Evolutionary conservation across 2,329 filamentous ascomycete species (phyloP).

Genomic region (Colletotrichum higginsianum): DNA sequence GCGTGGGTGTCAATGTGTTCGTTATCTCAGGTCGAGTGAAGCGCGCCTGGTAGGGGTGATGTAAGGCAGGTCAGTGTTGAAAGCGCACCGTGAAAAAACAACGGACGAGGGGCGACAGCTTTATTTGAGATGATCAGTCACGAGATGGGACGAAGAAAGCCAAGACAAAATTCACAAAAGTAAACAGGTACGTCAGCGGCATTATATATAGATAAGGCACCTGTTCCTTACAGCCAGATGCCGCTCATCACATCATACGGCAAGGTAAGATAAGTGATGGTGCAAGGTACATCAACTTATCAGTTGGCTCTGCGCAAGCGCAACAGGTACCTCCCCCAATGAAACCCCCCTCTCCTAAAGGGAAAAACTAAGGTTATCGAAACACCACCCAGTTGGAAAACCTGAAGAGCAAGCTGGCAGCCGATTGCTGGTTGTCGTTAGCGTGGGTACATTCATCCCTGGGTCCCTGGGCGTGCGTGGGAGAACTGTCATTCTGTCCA

Average conservation of each 20-base stretch:
- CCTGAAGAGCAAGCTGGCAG: conserved; percentile 10
- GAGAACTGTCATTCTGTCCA: conserved; percentile 8
- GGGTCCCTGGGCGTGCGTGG: conserved; percentile 28
- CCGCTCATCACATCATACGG: conserved; percentile 38
- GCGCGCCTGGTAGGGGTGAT: conserved; percentile 2
- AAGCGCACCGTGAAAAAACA: not conserved
- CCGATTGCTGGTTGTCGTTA: conserved; percentile 34
- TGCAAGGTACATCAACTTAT: conserved; percentile 26
- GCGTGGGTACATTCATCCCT: conserved; percentile 14
- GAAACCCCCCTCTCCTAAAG: not conserved
- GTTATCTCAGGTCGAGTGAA: conserved; percentile 2
- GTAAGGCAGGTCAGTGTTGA: not conserved
- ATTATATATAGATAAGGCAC: conserved; percentile 39
- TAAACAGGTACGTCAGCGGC: conserved; percentile 38
- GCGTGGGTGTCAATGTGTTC: conserved; percentile 2
- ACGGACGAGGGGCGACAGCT: not conserved
- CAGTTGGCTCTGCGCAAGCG: conserved; percentile 15
- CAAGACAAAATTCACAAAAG: not conserved
- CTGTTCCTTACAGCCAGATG: conserved; percentile 29
- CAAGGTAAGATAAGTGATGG: conserved; percentile 30
- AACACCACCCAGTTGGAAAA: conserved; percentile 9
- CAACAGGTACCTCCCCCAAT: not conserved
- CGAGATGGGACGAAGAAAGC: conserved; percentile 2
- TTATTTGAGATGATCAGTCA: conserved; percentile 23
- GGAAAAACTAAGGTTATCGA: conserved; percentile 29